Evolutionary conservation across 768 basidiomycete genomes (phyloP), one percentile per base, ranked within the genome.

Genomic region (Royoungia palumana): DNA sequence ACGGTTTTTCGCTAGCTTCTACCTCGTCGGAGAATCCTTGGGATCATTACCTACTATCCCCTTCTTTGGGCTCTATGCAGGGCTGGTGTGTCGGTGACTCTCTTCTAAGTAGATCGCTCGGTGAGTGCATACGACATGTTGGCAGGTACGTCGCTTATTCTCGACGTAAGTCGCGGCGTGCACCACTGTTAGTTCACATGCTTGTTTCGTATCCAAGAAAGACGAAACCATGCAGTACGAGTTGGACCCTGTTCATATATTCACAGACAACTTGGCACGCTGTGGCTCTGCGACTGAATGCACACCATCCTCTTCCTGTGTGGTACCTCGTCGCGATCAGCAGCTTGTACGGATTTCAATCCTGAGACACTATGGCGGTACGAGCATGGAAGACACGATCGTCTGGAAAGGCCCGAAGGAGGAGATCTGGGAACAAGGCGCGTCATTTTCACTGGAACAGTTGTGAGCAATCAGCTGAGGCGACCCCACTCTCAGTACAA

Each of bases 391-490:
- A 28, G 62, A 71, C 35, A 70, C 81, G 2, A 65, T 92, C 4
- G 61, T 93, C 3, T 94, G 89, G 88, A 82, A 76, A 49, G 91
- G 91, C 0, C 81, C 87, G 6, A 69, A 67, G 9, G 57, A 56
- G 16, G 88, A 90, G 65, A 72, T 93, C 1, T 77, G 75, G 68
- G 79, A 84, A 44, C 76, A 85, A 74, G 81, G 87, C 83, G 54
- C 24, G 71, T 60, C n/a, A 41, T 30, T 55, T 44, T 24, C 8
- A 17, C 17, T 56, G 12, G 25, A 5, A 10, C 3, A 5, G 28
- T 42, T 8, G 16, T 5, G 32, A 20, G 27, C 6, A 11, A 13
- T 28, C 17, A 8, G 21, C 4, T 19, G 20, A 42, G 20, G 11
- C 16, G 11, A 35, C 30, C 24, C 34, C 25, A 20, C 41, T 41